Evolutionary conservation across 129 eudicot genomes (phyloP).

Genomic region (Deinandra increscens): DNA sequence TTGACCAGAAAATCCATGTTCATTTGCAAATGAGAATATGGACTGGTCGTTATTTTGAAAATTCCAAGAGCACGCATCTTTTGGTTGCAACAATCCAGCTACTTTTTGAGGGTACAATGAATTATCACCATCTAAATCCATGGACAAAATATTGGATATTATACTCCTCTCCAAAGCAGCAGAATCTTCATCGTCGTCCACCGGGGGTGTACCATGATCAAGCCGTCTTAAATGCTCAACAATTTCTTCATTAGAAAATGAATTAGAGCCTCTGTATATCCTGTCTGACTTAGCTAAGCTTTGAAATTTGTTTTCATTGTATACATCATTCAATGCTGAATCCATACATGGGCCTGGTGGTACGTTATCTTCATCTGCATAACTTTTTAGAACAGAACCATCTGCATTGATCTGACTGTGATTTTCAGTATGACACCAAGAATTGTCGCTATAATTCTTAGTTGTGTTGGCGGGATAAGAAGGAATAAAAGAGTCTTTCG

Average conservation of each 20-base stretch:
- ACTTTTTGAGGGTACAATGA: constrained; percentile 41
- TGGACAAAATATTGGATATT: constrained; percentile 69
- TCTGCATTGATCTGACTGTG: constrained; percentile 31
- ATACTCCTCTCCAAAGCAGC: constrained; percentile 66
- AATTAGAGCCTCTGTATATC: constrained; percentile 61
- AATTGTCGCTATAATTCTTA: constrained; percentile 33
- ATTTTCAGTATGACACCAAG: constrained; percentile 32
- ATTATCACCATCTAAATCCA: constrained; percentile 64
- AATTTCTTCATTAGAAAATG: constrained; percentile 85
- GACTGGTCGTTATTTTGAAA: constrained; percentile 45
- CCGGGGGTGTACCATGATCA: constrained; percentile 41
- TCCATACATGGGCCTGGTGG: constrained; percentile 32
- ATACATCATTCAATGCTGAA: constrained; percentile 41
- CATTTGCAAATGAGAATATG: constrained; percentile 53
- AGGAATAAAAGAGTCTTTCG: constrained; percentile 33
- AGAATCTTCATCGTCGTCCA: constrained; percentile 42
- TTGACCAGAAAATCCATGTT: constrained; percentile 47
- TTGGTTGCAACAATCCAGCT: constrained; percentile 40
- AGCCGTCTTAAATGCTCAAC: constrained; percentile 81
- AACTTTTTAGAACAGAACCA: constrained; percentile 31
- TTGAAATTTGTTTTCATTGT: constrained; percentile 63
- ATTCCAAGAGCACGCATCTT: constrained; percentile 49
- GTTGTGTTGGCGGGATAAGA: constrained; percentile 32
- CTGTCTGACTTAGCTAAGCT: constrained; percentile 73
- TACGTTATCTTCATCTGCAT: constrained; percentile 42